Percentiles rank a stretch among this genome's conserved stretches.
These are phyloP conservation scores for Candida tunisiensis DNA, from an alignment of 1,139 yeast genomes.

Conservation along the genomic window DNA sequence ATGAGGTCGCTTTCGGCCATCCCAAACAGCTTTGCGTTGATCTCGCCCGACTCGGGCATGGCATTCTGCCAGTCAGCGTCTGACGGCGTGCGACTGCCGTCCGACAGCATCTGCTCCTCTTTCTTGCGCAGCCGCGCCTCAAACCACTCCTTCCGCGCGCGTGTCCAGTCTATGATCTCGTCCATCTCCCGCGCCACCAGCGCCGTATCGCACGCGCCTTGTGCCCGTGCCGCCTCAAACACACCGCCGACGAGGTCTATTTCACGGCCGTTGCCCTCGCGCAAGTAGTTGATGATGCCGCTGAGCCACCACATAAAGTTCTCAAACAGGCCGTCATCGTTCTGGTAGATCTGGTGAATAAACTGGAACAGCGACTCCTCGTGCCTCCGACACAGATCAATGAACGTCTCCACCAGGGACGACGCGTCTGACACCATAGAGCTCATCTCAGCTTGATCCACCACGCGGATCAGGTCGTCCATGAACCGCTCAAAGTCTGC, in stretches of 20 bases:
- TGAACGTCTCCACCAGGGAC: slow-evolving; percentile 46
- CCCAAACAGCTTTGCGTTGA: slow-evolving; percentile 41
- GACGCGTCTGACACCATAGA: slow-evolving; percentile 25
- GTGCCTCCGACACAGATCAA: slow-evolving; percentile 49
- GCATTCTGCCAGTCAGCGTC: slow-evolving; percentile 8
- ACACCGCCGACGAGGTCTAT: slow-evolving; percentile 19
- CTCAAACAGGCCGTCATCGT: slow-evolving; percentile 62
- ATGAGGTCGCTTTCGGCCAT: slow-evolving; percentile 18
- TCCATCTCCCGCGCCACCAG: slow-evolving; percentile 28
- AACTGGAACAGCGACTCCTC: slow-evolving; percentile 56
- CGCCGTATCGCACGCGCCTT: slow-evolving; percentile 26
- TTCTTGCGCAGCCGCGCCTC: slow-evolving; percentile 10
- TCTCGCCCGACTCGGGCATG: slow-evolving; percentile 26
- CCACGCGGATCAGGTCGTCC: slow-evolving; percentile 46
- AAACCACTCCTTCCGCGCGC: slow-evolving; percentile 21
- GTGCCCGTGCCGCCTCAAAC: slow-evolving; percentile 12
- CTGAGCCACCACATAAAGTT: slow-evolving; percentile 61
- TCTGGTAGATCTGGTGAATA: slow-evolving; percentile 55
- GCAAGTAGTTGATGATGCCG: slow-evolving; percentile 40
- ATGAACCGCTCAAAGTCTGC: slow-evolving; percentile 57
- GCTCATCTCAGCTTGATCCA: slow-evolving; percentile 30
- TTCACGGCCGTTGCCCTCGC: slow-evolving; percentile 25
- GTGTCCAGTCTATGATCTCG: slow-evolving; percentile 26
- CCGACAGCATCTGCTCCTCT: slow-evolving; percentile 11
- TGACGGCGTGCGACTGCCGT: slow-evolving; percentile 17